Percentiles rank a stretch among this genome's conserved stretches.
Conservation (phyloP, 352 stramenopile species). For the Globisporangium sylvaticum region DNA sequence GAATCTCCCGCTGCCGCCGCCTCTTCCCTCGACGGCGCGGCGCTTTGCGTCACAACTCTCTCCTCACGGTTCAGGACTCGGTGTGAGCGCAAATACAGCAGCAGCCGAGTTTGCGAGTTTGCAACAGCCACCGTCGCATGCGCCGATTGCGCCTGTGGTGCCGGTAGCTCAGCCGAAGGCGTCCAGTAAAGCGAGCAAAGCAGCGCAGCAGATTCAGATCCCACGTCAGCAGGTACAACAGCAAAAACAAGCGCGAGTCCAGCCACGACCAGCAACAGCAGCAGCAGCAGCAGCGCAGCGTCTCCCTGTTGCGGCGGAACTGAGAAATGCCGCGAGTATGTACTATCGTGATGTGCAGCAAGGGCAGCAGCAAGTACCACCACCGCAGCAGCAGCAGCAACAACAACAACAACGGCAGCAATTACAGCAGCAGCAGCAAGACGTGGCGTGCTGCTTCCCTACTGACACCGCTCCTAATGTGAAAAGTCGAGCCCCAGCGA, state of each 20-base stretch:
- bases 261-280: background rate
- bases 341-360: background rate
- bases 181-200: background rate
- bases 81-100: background rate
- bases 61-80: background rate
- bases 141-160: background rate
- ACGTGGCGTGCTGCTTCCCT: background rate
- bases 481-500: background rate
- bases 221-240: background rate
- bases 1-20: conserved; percentile 12
- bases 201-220: background rate
- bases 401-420: too few relatives aligned
- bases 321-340: background rate
- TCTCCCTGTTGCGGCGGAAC: background rate
- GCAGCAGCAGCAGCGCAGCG: conserved; percentile 2
- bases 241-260: conserved; percentile 3
- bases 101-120: background rate
- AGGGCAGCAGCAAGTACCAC: background rate
- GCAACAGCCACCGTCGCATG: background rate
- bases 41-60: conserved; percentile 4
- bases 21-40: conserved; percentile 9
- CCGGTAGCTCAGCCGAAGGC: background rate
- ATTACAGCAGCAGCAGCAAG: background rate
- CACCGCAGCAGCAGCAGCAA: too few relatives aligned
- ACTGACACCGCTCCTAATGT: background rate